Conservation (phyloP, 345 rosid genomes). For the Cardamine resedifolia region DNA sequence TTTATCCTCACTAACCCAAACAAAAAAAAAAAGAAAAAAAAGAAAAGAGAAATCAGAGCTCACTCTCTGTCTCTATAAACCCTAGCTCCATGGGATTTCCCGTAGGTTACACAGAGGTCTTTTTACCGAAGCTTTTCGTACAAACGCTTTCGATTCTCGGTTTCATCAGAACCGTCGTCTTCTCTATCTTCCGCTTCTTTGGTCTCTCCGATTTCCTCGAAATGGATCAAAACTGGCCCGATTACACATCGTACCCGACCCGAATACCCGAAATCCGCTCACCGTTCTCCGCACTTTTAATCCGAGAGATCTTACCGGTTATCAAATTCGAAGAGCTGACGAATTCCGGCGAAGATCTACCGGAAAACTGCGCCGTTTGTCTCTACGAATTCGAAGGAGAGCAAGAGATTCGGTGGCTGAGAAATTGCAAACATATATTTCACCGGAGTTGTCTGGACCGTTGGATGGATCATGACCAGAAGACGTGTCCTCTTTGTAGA, state of each 20-base stretch:
- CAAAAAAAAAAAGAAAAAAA: no score
- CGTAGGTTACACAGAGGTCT: slow-evolving; percentile 71
- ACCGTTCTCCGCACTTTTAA: slow-evolving; percentile 62
- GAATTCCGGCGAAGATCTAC: slow-evolving; percentile 41
- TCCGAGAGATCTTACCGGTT: slow-evolving; percentile 82
- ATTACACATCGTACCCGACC: slow-evolving; percentile 39
- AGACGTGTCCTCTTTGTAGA: slow-evolving; percentile 89
- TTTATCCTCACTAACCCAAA: neutral
- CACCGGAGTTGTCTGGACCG: slow-evolving; percentile 85
- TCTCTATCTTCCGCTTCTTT: slow-evolving; percentile 50
- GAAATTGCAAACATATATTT: slow-evolving; percentile 77
- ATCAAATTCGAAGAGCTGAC: slow-evolving; percentile 53
- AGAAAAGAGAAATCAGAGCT: neutral
- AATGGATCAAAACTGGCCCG: slow-evolving; percentile 60
- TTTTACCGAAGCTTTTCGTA: slow-evolving; percentile 68
- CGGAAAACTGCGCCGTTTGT: slow-evolving; percentile 84
- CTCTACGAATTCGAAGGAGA: slow-evolving; percentile 68
- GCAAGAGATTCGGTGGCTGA: slow-evolving; percentile 79
- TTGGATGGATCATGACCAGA: slow-evolving; percentile 93
- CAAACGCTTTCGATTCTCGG: slow-evolving; percentile 65
- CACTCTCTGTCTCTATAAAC: neutral
- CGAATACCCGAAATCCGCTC: slow-evolving; percentile 43
- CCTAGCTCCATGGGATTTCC: slow-evolving; percentile 72
- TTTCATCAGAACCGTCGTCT: slow-evolving; percentile 52
- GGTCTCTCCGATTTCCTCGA: slow-evolving; percentile 85